Conservation (phyloP, 257 asterid genomes). For the Solanum sejunctum region DNA sequence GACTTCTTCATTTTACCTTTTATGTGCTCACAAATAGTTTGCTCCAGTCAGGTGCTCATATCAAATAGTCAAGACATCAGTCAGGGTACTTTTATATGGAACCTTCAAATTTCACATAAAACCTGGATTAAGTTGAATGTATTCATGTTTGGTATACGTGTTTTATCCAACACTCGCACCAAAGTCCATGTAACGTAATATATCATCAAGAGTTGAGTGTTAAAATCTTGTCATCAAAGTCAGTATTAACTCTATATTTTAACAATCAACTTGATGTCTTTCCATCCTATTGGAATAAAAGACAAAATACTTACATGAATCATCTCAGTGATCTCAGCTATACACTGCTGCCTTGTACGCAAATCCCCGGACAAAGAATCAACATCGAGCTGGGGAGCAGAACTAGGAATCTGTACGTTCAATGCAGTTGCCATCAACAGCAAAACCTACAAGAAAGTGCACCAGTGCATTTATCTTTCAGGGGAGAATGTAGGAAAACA, state of each 20-base stretch:
- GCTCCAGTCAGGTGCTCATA: not conserved
- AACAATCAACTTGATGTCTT: not conserved
- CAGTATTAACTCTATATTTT: not conserved
- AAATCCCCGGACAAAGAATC: conserved; percentile 38
- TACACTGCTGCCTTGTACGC: conserved; percentile 75
- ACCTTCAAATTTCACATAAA: not conserved
- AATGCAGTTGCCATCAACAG: conserved; percentile 97
- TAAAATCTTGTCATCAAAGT: not conserved
- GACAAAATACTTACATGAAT: conserved; percentile 59
- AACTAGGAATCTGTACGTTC: conserved; percentile 38
- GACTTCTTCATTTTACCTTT: not conserved
- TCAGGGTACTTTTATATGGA: not conserved
- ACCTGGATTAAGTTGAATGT: not conserved
- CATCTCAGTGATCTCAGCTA: conserved; percentile 98
- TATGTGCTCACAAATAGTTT: not conserved
- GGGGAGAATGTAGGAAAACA: not conserved
- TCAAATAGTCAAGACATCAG: not conserved
- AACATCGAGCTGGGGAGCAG: conserved; percentile 29
- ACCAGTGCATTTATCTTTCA: not conserved
- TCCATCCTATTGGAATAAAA: not conserved
- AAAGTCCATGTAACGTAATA: not conserved
- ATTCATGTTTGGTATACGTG: not conserved
- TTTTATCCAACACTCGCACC: not conserved
- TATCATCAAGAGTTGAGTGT: not conserved
- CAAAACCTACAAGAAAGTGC: conserved; percentile 47